phyloP scores from a whole-genome alignment of 805 yeast species.

The Myxozyma geophila region DNA sequence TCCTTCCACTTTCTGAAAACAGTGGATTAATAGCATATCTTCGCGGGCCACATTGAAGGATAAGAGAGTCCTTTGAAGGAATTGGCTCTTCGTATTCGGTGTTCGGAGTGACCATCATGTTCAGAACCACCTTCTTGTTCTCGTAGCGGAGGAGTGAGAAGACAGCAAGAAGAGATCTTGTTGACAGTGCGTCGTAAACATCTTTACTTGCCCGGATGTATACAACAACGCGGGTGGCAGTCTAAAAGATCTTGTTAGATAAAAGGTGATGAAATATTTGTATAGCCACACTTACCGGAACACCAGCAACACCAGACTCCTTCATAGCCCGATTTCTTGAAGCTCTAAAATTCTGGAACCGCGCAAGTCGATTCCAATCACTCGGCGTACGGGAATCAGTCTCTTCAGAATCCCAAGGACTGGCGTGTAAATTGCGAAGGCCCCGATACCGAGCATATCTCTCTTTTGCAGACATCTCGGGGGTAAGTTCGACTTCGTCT shows the following conservation, averaged over 20 bases:
- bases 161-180: constrained; percentile 61
- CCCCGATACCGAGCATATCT: constrained; percentile 83
- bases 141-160: constrained; percentile 84
- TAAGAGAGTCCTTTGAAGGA: constrained; percentile 75
- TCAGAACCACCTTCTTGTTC: constrained; percentile 80
- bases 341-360: constrained; percentile 76
- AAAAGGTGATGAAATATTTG: constrained; percentile 30
- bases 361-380: constrained; percentile 74
- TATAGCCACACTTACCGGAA: constrained; percentile 18
- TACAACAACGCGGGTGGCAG: constrained; percentile 70
- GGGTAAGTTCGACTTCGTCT: constrained; percentile 87
- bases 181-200: constrained; percentile 60
- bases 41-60: constrained; percentile 93
- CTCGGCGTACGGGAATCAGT: constrained; percentile 73
- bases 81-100: constrained; percentile 86
- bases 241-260: constrained; percentile 48
- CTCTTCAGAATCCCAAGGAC: constrained; percentile 89
- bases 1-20: constrained; percentile 75
- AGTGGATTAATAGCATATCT: constrained; percentile 81
- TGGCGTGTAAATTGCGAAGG: constrained; percentile 74
- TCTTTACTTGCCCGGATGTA: constrained; percentile 55
- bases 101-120: constrained; percentile 83
- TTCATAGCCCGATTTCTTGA: constrained; percentile 72
- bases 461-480: constrained; percentile 74
- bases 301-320: constrained; percentile 52